These are phyloP conservation scores for Pseudoscleropodium purum DNA, from an alignment of 225 moss, liverwort and hornwort genomes.

Conservation along the genomic window DNA sequence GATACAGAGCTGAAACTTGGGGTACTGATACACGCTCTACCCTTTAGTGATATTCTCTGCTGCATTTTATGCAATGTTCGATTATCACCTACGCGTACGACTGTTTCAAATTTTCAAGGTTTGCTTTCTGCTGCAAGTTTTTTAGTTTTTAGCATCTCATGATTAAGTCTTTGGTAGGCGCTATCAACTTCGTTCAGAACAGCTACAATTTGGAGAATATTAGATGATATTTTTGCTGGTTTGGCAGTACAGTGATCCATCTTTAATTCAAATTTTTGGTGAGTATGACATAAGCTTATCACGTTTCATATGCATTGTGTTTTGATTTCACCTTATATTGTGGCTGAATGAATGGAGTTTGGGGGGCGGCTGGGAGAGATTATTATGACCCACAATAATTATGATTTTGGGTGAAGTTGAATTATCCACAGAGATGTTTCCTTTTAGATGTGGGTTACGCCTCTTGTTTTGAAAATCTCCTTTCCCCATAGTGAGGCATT, in stretches of 20 bases:
- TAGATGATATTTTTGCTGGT: not conserved
- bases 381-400: not conserved
- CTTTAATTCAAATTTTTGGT: not conserved
- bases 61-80: not conserved
- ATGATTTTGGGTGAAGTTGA: not conserved
- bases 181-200: not conserved
- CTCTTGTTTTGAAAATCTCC: not conserved
- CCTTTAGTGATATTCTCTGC: not conserved
- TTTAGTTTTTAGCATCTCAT: not conserved
- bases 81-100: not conserved
- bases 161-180: not conserved
- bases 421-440: not conserved
- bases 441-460: not conserved
- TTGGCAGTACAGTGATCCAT: not conserved
- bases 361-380: not conserved
- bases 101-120: not conserved
- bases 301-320: not conserved
- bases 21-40: conserved; percentile 19
- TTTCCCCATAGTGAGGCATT: not conserved
- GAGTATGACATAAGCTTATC: not conserved
- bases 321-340: not conserved
- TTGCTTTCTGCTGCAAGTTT: not conserved
- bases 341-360: not conserved
- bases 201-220: not conserved
- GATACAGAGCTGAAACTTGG: conserved; percentile 74